Conservation (phyloP, 148 eudicot species). For the Nepenthes mirabilis region DNA sequence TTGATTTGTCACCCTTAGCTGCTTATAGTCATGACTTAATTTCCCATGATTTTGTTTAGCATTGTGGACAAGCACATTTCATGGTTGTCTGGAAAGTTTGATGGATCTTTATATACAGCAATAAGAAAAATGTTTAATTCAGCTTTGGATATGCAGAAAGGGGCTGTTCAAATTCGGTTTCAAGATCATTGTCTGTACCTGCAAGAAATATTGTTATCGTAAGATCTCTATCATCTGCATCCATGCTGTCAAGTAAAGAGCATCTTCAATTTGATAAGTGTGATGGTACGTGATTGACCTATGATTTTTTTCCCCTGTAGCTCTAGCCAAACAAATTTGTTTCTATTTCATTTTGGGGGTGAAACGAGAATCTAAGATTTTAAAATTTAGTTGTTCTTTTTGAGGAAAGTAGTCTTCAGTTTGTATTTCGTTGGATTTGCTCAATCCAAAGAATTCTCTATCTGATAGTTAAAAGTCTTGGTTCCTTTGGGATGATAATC, state of each 20-base stretch:
- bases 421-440: too few relatives aligned
- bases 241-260: slow-evolving; percentile 16
- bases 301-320: not conserved
- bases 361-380: not conserved
- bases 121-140: not conserved
- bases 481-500: too few relatives aligned
- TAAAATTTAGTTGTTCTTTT: too few relatives aligned
- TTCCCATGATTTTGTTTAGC: too few relatives aligned
- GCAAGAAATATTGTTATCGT: slow-evolving; percentile 57
- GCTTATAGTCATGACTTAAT: too few relatives aligned
- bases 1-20: too few relatives aligned
- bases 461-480: too few relatives aligned
- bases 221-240: slow-evolving; percentile 50
- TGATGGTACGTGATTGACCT: slow-evolving; percentile 30
- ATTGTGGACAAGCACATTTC: too few relatives aligned
- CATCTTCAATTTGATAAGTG: slow-evolving; percentile 17
- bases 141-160: slow-evolving; percentile 28
- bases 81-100: too few relatives aligned
- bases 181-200: slow-evolving; percentile 78
- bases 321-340: not conserved
- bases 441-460: too few relatives aligned
- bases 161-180: slow-evolving; percentile 23
- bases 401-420: too few relatives aligned
- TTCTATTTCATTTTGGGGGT: not conserved
- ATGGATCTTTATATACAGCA: too few relatives aligned